Evolutionary conservation across 495 filamentous ascomycete genomes (phyloP).

Genomic region (Aspergillus diversus): DNA sequence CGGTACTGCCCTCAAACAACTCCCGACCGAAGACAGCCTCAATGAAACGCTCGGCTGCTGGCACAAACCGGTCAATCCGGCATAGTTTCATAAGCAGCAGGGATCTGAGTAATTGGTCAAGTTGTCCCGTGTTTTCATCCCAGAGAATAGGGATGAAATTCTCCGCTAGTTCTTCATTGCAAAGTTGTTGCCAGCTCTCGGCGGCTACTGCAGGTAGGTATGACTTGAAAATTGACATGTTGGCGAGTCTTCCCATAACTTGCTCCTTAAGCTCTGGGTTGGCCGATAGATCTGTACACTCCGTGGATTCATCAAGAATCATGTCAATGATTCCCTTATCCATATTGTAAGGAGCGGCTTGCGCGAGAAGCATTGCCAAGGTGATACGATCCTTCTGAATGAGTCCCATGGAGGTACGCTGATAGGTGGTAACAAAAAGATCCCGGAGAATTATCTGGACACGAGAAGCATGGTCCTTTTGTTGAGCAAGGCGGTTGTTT

Average conservation of each 20-base stretch:
- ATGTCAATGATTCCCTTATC: conserved; percentile 84
- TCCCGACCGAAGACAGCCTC: conserved; percentile 85
- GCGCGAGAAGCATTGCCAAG: conserved; percentile 92
- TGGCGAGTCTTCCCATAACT: conserved; percentile 67
- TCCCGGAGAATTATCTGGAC: conserved; percentile 86
- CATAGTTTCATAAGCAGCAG: conserved; percentile 91
- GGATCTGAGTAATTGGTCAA: conserved; percentile 80
- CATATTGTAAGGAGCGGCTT: conserved; percentile 92
- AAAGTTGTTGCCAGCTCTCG: conserved; percentile 77
- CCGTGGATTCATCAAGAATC: conserved; percentile 77
- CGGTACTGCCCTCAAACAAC: conserved; percentile 77
- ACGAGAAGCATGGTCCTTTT: conserved; percentile 74
- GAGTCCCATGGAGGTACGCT: conserved; percentile 88
- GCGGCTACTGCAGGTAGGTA: conserved; percentile 62
- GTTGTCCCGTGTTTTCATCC: conserved; percentile 62
- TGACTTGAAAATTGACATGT: conserved; percentile 74
- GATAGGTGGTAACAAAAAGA: conserved; percentile 88
- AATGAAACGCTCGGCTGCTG: conserved; percentile 86
- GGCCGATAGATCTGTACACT: conserved; percentile 78
- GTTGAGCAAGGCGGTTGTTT: conserved; percentile 72
- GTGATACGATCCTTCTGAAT: conserved; percentile 94
- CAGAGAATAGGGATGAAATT: conserved; percentile 79
- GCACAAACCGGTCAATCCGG: conserved; percentile 93
- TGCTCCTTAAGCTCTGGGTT: conserved; percentile 65
- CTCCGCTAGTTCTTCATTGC: conserved; percentile 85